phyloP scores from a whole-genome alignment of 257 asterid species.

The Jasminum sambac region DNA sequence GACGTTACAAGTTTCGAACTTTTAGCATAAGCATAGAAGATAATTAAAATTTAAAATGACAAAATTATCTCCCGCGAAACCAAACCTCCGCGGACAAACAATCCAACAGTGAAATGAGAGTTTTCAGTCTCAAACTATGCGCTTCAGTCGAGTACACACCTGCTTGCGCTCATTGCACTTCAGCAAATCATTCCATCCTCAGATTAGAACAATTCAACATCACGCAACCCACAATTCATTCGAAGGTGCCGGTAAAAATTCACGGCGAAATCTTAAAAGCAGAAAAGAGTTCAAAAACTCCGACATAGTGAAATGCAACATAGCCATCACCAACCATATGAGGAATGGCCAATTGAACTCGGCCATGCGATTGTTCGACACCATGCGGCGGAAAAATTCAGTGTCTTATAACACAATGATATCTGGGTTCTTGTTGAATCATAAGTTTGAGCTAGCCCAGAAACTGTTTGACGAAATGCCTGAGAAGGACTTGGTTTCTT shows the following conservation, averaged over 20 bases:
- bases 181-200: conserved; percentile 27
- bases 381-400: conserved; percentile 64
- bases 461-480: conserved; percentile 73
- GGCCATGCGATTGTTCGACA: conserved; percentile 66
- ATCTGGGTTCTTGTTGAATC: conserved; percentile 67
- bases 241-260: conserved; percentile 27
- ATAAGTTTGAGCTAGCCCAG: conserved; percentile 49
- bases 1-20: no score
- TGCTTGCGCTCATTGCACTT: conserved; percentile 25
- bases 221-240: conserved; percentile 19
- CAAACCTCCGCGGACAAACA: not conserved
- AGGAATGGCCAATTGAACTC: conserved; percentile 60
- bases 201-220: conserved; percentile 14
- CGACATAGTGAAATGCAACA: conserved; percentile 70
- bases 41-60: no score
- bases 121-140: conserved; percentile 32
- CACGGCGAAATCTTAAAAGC: conserved; percentile 19
- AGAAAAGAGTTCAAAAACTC: conserved; percentile 35
- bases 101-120: conserved; percentile 10
- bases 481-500: conserved; percentile 58
- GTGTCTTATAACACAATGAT: conserved; percentile 85
- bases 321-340: conserved; percentile 68
- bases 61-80: not conserved
- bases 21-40: no score
- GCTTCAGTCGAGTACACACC: conserved; percentile 39